phyloP scores from a whole-genome alignment of 1,139 yeast genomes.

The Candida mesenterica region DNA sequence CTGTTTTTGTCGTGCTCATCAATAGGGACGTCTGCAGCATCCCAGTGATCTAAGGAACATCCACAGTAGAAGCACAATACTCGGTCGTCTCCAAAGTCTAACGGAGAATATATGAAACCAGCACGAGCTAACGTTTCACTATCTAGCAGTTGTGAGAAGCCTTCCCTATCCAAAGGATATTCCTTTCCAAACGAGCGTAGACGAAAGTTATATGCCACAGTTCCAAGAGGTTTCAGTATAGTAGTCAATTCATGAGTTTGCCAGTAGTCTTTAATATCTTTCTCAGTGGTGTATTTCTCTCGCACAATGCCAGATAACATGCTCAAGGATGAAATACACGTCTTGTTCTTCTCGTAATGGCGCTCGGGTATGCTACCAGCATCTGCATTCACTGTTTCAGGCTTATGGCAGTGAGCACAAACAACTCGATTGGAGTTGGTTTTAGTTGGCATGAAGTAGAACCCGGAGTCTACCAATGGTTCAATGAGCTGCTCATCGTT shows the following conservation, averaged over 20 bases:
- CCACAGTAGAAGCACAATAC: conserved; percentile 73
- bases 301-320: conserved; percentile 22
- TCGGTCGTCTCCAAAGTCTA: conserved; percentile 52
- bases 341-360: conserved; percentile 42
- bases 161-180: conserved; percentile 54
- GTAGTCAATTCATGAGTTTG: conserved; percentile 10
- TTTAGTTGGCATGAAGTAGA: conserved; percentile 61
- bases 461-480: conserved; percentile 64
- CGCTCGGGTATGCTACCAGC: conserved; percentile 33
- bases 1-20: conserved; percentile 49
- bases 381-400: conserved; percentile 31
- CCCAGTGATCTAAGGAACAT: conserved; percentile 72
- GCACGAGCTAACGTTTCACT: conserved; percentile 42
- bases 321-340: conserved; percentile 23
- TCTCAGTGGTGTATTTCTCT: conserved; percentile 9
- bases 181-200: conserved; percentile 47
- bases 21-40: conserved; percentile 60
- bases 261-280: conserved; percentile 13
- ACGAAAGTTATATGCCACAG: conserved; percentile 42
- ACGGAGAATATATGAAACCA: conserved; percentile 54
- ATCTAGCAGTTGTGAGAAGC: conserved; percentile 30
- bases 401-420: conserved; percentile 60
- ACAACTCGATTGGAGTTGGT: conserved; percentile 46
- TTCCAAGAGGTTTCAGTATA: conserved; percentile 27
- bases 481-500: conserved; percentile 33